Percentiles rank a stretch among this genome's conserved stretches.
Evolutionary conservation across 177 flowering plant genomes (phyloP).

Genomic region (Telopea speciosissima): DNA sequence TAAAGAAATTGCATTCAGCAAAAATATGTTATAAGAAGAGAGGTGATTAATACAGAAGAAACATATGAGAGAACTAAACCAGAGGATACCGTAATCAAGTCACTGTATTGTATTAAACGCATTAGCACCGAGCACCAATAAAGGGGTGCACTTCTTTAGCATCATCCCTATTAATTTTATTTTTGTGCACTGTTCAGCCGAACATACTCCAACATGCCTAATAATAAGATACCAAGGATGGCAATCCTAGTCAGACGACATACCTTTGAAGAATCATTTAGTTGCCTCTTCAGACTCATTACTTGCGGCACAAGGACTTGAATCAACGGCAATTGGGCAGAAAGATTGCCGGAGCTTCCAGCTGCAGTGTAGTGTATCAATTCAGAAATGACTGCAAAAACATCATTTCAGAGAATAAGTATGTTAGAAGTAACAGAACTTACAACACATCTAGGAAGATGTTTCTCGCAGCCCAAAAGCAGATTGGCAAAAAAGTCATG

Average conservation of each 20-base stretch:
- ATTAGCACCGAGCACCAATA: too few species aligned
- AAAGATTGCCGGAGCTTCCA: constrained; percentile 45
- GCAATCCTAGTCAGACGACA: constrained; percentile 1
- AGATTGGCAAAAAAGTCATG: background rate
- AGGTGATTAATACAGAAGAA: too few species aligned
- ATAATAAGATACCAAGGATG: background rate
- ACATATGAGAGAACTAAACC: too few species aligned
- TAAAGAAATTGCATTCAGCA: too few species aligned
- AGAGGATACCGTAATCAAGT: too few species aligned
- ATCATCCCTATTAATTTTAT: too few species aligned
- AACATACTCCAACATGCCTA: background rate
- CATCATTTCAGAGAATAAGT: background rate
- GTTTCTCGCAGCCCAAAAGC: background rate
- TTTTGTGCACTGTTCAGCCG: too few species aligned
- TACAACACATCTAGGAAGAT: background rate
- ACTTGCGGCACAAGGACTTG: constrained; percentile 95
- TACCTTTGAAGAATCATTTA: constrained; percentile 86
- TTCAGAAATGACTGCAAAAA: constrained; percentile 78
- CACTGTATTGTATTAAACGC: too few species aligned
- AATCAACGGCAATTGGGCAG: constrained; percentile 83
- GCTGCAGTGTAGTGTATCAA: constrained; percentile 82
- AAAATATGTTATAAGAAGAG: too few species aligned
- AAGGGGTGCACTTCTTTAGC: too few species aligned
- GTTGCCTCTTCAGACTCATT: constrained; percentile 72
- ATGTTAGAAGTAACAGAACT: background rate